These are phyloP conservation scores for Aspergillus pseudotamarii DNA, from an alignment of 2,329 filamentous ascomycete genomes.

Conservation along the genomic window DNA sequence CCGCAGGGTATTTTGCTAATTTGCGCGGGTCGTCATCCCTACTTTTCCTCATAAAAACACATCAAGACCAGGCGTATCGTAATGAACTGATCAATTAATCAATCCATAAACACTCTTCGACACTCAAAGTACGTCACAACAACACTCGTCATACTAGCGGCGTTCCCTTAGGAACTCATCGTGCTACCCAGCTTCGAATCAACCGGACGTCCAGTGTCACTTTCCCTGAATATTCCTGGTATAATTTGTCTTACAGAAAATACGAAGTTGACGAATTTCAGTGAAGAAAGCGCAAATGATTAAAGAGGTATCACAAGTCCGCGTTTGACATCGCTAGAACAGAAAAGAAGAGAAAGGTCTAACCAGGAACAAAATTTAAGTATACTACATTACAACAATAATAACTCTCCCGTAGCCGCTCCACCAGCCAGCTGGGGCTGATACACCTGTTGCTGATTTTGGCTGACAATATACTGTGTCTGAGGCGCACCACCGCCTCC, in stretches of 20 bases:
- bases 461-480: constrained; percentile 71
- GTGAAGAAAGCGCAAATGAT: neutral
- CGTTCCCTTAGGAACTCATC: neutral
- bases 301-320: constrained; percentile 18
- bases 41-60: neutral
- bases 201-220: neutral
- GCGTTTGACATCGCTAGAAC: constrained; percentile 12
- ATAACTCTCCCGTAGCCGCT: constrained; percentile 70
- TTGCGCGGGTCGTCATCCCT: neutral
- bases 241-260: neutral
- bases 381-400: constrained; percentile 57
- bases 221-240: neutral
- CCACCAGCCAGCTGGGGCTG: constrained; percentile 67
- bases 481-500: constrained; percentile 58
- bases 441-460: constrained; percentile 76
- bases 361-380: constrained; percentile 17
- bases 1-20: neutral
- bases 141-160: no score
- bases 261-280: neutral
- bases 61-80: neutral
- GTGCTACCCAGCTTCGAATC: neutral
- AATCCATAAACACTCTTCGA: neutral
- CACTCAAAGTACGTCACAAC: neutral
- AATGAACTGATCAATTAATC: neutral
- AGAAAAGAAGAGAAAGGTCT: constrained; percentile 9